These are phyloP conservation scores for Dissophora globulifera DNA, from an alignment of 192 early-diverging fungal genomes.

Conservation along the genomic window DNA sequence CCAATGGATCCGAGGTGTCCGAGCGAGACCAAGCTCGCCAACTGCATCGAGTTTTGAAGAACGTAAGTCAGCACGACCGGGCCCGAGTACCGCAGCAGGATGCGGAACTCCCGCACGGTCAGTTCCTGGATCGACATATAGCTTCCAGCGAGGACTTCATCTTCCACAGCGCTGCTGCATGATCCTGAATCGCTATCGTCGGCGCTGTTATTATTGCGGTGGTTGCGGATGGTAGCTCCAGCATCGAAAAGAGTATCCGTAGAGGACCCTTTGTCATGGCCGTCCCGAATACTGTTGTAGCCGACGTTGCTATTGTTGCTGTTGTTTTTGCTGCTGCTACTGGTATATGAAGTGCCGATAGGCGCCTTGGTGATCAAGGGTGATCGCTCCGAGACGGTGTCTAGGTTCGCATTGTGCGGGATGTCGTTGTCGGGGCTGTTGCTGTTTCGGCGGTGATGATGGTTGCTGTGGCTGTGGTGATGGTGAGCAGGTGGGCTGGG, in stretches of 20 bases:
- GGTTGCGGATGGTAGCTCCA: too few relatives aligned
- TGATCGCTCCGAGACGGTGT: constrained; percentile 21
- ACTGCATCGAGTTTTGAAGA: constrained; percentile 73
- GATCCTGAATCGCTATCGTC: too few relatives aligned
- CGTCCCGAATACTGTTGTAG: too few relatives aligned
- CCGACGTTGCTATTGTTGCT: too few relatives aligned
- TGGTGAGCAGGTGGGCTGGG: constrained; percentile 5
- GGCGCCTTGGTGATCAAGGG: constrained; percentile 39
- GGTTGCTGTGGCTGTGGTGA: not conserved
- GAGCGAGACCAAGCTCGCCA: constrained; percentile 71
- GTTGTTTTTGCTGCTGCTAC: too few relatives aligned
- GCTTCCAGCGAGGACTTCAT: too few relatives aligned
- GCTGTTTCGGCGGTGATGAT: not conserved
- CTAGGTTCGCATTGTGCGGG: not conserved
- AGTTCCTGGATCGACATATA: constrained; percentile 22
- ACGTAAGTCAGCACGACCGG: constrained; percentile 72
- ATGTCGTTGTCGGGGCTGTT: too few relatives aligned
- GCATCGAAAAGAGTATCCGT: too few relatives aligned
- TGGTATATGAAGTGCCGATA: not conserved
- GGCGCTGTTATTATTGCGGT: too few relatives aligned
- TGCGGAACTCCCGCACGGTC: constrained; percentile 28
- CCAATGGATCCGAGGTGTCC: constrained; percentile 65
- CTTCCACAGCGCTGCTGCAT: too few relatives aligned
- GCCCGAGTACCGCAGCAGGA: constrained; percentile 50
- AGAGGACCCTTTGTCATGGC: too few relatives aligned